Percentiles rank a stretch among this genome's conserved stretches.
Conservation (phyloP, 257 asterid species). For the Solanum okadae region DNA sequence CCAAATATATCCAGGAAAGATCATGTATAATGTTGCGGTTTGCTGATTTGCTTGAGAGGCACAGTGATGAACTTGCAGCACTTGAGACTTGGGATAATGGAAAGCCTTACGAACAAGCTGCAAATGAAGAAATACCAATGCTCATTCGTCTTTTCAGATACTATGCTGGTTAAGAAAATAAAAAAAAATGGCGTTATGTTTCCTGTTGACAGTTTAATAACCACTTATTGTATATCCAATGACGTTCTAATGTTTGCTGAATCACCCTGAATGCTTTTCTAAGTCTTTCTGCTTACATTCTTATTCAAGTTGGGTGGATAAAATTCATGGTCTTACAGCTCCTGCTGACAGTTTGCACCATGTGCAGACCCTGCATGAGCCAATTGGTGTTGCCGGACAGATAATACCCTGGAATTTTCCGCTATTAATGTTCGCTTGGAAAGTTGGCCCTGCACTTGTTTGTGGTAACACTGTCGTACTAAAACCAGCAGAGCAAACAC, state of each 20-base stretch:
- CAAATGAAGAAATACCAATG: conserved; percentile 39
- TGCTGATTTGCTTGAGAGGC: conserved; percentile 53
- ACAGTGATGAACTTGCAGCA: conserved; percentile 48
- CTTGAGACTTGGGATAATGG: conserved; percentile 77
- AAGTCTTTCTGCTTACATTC: not conserved
- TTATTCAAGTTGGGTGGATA: conserved; percentile 57
- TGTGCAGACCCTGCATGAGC: conserved; percentile 58
- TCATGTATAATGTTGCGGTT: conserved; percentile 43
- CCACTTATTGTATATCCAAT: not conserved
- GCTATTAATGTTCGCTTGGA: conserved; percentile 62
- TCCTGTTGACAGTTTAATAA: not conserved
- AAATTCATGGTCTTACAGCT: conserved; percentile 62
- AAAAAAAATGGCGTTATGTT: not conserved
- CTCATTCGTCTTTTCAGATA: conserved; percentile 48
- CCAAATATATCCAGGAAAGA: conserved; percentile 28
- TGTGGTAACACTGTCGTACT: conserved; percentile 64
- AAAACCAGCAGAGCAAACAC: conserved; percentile 78
- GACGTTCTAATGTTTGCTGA: not conserved
- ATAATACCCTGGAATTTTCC: conserved; percentile 82
- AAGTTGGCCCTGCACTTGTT: conserved; percentile 68
- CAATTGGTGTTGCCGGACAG: conserved; percentile 73
- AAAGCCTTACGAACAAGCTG: conserved; percentile 59
- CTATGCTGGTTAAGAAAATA: conserved; percentile 43
- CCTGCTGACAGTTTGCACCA: conserved; percentile 67
- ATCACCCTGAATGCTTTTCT: not conserved